Evolutionary conservation across 257 asterid species (phyloP), one percentile per base, ranked within the genome.

Genomic region (Anisodus tanguticus): DNA sequence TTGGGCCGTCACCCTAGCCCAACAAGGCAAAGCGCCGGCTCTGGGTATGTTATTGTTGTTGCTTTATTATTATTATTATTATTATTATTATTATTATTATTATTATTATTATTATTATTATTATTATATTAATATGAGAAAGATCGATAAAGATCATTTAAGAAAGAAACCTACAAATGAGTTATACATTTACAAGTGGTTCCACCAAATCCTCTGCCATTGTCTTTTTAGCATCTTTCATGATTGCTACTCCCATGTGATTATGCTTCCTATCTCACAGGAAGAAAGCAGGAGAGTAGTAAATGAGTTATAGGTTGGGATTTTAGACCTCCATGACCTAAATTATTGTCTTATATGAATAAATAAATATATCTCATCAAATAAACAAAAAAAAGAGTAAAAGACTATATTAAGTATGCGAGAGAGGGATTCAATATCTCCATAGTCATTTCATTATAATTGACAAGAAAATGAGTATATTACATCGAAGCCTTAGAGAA

Each of bases 161-260:
- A 69, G 77, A 67, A 84, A 57, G 83, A 79, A 89, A 83, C 76
- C 72, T 70, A 85, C 85, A 88, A 83, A 87, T 89, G 89, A 85
- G 88, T 87, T 89, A 89, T 84, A 86, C 83, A 87, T 87, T 82
- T 69, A 49, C 43, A 87, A 78, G 84, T 84, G 86, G 90, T 86
- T 86, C 90, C 89, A 87, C 90, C 91, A 87, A 89, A 89, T 87
- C 90, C 90, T 85, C 87, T 82, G 89, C 91, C 89, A 84, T 86
- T 89, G 89, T 89, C 88, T 87, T 89, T 84, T 82, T 87, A 81
- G 89, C 89, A 84, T 87, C 87, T 71, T 82, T 85, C 89, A 89
- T 89, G 88, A 87, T 89, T 85, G 88, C 86, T 80, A 83, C 85
- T 83, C 86, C 89, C 91, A 89, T 89, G 91, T 89, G 90, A 87